These are phyloP conservation scores for Zizania palustris DNA, from an alignment of 202 grass and related monocot genomes.

Conservation along the genomic window DNA sequence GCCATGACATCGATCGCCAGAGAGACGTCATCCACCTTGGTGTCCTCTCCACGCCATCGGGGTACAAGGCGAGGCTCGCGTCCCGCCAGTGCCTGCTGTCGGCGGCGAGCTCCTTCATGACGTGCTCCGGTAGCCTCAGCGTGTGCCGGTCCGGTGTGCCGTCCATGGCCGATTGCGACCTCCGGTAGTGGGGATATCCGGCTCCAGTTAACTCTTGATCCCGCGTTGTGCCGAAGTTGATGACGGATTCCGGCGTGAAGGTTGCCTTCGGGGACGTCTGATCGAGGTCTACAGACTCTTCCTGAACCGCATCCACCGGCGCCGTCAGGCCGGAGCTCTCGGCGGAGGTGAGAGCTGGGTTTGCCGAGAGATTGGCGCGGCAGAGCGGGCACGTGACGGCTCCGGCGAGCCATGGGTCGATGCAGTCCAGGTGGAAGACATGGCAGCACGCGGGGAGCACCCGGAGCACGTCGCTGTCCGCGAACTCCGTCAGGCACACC, in stretches of 20 bases:
- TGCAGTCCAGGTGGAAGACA: conserved; percentile 68
- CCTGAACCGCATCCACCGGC: background rate
- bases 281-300: conserved; percentile 31
- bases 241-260: conserved; percentile 39
- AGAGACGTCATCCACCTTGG: conserved; percentile 53
- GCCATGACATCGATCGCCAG: conserved; percentile 60
- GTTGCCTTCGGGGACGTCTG: conserved; percentile 23
- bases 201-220: conserved; percentile 32
- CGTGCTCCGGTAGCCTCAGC: conserved; percentile 59
- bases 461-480: conserved; percentile 54
- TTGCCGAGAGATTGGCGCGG: conserved; percentile 51
- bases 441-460: conserved; percentile 68
- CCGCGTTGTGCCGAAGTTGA: conserved; percentile 19
- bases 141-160: conserved; percentile 56
- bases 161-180: conserved; percentile 66
- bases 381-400: conserved; percentile 70
- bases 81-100: conserved; percentile 57
- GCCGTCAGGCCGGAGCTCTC: conserved; percentile 8
- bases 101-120: conserved; percentile 69
- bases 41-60: conserved; percentile 38
- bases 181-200: conserved; percentile 42
- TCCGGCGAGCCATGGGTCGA: conserved; percentile 58
- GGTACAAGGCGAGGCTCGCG: conserved; percentile 57
- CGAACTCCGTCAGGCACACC: conserved; percentile 74
- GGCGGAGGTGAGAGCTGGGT: background rate